Percentiles rank a stretch among this genome's conserved stretches.
Evolutionary conservation across 441 rosid genomes (phyloP).

Genomic region (Erodium texanum): DNA sequence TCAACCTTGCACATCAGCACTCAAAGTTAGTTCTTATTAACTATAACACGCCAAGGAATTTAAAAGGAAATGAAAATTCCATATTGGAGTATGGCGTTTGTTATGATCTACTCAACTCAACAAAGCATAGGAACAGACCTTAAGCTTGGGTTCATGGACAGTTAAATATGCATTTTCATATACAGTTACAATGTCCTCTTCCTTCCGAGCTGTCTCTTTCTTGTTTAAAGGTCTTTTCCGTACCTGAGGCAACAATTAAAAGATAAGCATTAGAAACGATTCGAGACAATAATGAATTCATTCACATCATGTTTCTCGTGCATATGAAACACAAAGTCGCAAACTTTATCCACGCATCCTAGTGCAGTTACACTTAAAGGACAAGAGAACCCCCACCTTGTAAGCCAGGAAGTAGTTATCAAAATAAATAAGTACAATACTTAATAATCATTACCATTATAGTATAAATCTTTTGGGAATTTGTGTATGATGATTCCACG

Average conservation of each 20-base stretch:
- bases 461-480: not conserved
- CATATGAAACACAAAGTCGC: not conserved
- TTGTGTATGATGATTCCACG: not conserved
- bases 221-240: conserved; percentile 94
- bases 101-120: conserved; percentile 1
- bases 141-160: conserved; percentile 90
- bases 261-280: not conserved
- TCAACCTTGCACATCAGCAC: conserved; percentile 62
- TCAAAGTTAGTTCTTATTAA: conserved; percentile 18
- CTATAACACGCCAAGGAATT: not conserved
- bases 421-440: not conserved
- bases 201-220: conserved; percentile 79
- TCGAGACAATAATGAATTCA: not conserved
- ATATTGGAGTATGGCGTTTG: not conserved
- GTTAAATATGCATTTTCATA: conserved; percentile 50
- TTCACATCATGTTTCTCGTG: not conserved
- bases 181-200: conserved; percentile 83
- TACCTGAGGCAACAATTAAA: conserved; percentile 37
- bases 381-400: not conserved
- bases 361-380: not conserved
- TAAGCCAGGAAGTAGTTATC: conserved; percentile 1
- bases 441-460: not conserved
- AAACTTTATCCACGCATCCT: not conserved
- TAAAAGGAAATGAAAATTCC: not conserved
- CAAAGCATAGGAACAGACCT: conserved; percentile 50